Conservation (phyloP, 768 basidiomycete genomes). For the Mycena pura region DNA sequence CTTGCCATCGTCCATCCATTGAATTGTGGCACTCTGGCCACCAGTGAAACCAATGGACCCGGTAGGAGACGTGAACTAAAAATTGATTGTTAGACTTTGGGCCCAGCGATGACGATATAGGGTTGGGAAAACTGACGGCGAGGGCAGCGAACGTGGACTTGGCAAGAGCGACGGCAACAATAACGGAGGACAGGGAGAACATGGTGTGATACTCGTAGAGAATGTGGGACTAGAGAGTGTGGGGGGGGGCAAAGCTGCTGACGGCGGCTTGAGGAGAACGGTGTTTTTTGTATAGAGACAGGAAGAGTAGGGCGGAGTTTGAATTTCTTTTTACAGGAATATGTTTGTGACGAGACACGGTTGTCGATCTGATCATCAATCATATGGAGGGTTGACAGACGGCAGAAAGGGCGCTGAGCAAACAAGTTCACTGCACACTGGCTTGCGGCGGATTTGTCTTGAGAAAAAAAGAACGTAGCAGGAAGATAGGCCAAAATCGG, state of each 20-base stretch:
- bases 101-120: not conserved
- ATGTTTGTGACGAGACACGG: too few species aligned
- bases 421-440: too few species aligned
- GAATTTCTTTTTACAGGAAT: too few species aligned
- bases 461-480: too few species aligned
- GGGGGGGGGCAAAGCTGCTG: slow-evolving; percentile 32
- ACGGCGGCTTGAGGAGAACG: slow-evolving; percentile 22
- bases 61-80: slow-evolving; percentile 66
- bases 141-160: slow-evolving; percentile 62
- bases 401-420: too few species aligned
- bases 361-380: too few species aligned
- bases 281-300: slow-evolving; percentile 19
- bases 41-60: slow-evolving; percentile 51
- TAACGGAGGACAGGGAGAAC: slow-evolving; percentile 56
- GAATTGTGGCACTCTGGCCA: slow-evolving; percentile 56
- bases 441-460: too few species aligned
- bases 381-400: too few species aligned
- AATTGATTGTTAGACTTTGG: not conserved
- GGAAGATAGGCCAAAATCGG: too few species aligned
- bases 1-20: slow-evolving; percentile 64
- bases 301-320: not conserved
- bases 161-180: slow-evolving; percentile 58
- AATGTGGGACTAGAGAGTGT: slow-evolving; percentile 46
- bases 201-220: slow-evolving; percentile 49
- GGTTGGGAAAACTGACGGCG: slow-evolving; percentile 51